Evolutionary conservation across 1,139 yeast species (phyloP).

Genomic region (Spathaspora jeffriesii): DNA sequence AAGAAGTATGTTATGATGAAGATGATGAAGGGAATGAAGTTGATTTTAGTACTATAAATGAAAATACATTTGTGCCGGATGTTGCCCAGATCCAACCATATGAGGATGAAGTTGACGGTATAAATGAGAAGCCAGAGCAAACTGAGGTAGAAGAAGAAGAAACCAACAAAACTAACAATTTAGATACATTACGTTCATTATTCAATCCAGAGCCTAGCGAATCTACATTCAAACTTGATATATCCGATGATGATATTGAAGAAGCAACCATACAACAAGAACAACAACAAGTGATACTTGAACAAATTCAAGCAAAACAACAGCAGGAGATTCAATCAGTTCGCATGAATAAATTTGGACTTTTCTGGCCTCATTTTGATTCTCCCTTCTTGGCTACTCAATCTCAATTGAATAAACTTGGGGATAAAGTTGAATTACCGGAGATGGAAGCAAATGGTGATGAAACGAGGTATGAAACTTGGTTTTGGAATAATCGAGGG

Average conservation of each 20-base stretch:
- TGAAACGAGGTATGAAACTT: conserved; percentile 63
- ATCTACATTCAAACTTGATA: conserved; percentile 30
- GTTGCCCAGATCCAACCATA: too few relatives aligned
- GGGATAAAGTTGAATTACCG: conserved; percentile 34
- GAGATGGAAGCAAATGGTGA: conserved; percentile 28
- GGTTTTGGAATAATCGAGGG: conserved; percentile 86
- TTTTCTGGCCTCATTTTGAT: conserved; percentile 80
- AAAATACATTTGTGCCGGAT: too few relatives aligned
- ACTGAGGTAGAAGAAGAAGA: conserved; percentile 8
- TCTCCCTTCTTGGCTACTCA: conserved; percentile 89
- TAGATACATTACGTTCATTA: conserved; percentile 64
- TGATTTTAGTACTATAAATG: conserved; percentile 28
- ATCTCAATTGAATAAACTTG: conserved; percentile 68
- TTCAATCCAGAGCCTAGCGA: conserved; percentile 51
- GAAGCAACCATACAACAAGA: conserved; percentile 14
- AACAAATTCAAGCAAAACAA: conserved; percentile 33
- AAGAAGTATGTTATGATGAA: conserved; percentile 42
- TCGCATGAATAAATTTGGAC: conserved; percentile 36
- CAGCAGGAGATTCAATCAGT: conserved; percentile 18
- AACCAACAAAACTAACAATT: conserved; percentile 32
- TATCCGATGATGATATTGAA: conserved; percentile 37
- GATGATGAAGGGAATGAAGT: conserved; percentile 40
- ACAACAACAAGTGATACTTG: conserved; percentile 27
- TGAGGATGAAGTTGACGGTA: conserved; percentile 43
- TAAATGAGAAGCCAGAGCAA: conserved; percentile 11